Evolutionary conservation across 1,284 basidiomycete genomes (phyloP).

Genomic region (Coniferiporia sulphurascens): DNA sequence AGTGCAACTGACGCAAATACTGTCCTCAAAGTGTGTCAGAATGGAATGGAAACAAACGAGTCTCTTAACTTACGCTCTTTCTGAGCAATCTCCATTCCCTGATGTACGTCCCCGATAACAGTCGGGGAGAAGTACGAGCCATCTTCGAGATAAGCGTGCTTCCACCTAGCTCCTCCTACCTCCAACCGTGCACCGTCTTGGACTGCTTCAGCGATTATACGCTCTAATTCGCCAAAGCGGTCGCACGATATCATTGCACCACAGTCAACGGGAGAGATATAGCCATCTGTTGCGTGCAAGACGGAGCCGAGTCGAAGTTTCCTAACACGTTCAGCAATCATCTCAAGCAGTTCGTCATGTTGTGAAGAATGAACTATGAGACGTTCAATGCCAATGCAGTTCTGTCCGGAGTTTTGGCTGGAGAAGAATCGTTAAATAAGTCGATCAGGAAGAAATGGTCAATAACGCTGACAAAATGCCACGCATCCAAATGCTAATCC

Average conservation of each 20-base stretch:
- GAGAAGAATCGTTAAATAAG: slow-evolving; percentile 8
- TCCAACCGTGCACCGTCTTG: slow-evolving; percentile 66
- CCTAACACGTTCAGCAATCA: slow-evolving; percentile 57
- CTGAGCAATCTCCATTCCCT: slow-evolving; percentile 71
- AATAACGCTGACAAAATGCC: slow-evolving; percentile 73
- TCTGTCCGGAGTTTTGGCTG: slow-evolving; percentile 91
- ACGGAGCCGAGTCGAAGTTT: slow-evolving; percentile 72
- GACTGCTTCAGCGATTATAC: slow-evolving; percentile 69
- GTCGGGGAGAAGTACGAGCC: slow-evolving; percentile 87
- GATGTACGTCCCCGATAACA: slow-evolving; percentile 77
- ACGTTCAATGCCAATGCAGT: slow-evolving; percentile 95
- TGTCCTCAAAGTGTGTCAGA: slow-evolving; percentile 28
- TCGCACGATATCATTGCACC: slow-evolving; percentile 78
- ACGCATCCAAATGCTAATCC: slow-evolving; percentile 76
- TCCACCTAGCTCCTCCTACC: slow-evolving; percentile 60
- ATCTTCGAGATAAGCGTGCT: slow-evolving; percentile 60
- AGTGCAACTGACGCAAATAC: slow-evolving; percentile 89
- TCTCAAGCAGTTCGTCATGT: slow-evolving; percentile 67
- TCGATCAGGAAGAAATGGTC: not conserved
- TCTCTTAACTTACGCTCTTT: slow-evolving; percentile 60
- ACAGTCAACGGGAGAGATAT: slow-evolving; percentile 66
- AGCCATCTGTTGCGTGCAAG: slow-evolving; percentile 58
- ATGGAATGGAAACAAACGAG: not conserved
- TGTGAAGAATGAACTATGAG: slow-evolving; percentile 79
- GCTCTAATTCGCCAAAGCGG: slow-evolving; percentile 66